Evolutionary conservation across 208 protist genomes (phyloP), one percentile per base, ranked within the genome.

Genomic region (Leishmania amazonensis): DNA sequence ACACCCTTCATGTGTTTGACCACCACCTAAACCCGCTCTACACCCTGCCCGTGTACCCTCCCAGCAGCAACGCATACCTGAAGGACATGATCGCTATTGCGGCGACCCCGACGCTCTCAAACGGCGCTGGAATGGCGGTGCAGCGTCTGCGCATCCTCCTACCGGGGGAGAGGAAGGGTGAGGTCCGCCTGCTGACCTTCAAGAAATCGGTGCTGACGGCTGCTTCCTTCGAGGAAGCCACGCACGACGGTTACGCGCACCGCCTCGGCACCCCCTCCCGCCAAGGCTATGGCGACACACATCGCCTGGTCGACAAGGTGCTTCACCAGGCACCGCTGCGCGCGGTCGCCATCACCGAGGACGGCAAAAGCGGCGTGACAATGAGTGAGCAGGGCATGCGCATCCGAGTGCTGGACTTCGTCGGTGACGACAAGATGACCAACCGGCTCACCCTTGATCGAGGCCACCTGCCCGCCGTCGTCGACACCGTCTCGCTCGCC

Each of bases 321-420:
- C 79, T 89, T 49, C 86, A 89, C 60, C 78, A 84, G 53, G 78
- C 88, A 54, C 81, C 88, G 6, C 81, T 95, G 49, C 87, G 89
- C 64, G 86, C 86, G 49, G 89, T 95, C 76, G 82, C 90, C 51
- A 89, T 94, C 79, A 91, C 87, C 13, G 60, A 85, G 17, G 90
- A 95, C 71, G 92, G 92, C 42, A 81, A 74, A 35, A 87, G 80
- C 64, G 92, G 86, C 13, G 87, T 95, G 65, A 91, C 89, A 11
- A 91, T 93, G 75, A 90, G 92, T 80, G 87, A 88, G 65, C 83
- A 88, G 13, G 90, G 90, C 60, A 94, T 89, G 70, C 82, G 81
- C 45, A 79, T 95, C 3, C 88, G 90, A 47, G 58, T 95, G 15
- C 40, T 94, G 21, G 85, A 93, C 79, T 87, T 94, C 17, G 76